These are phyloP conservation scores for Benincasa hispida DNA, from an alignment of 306 rosid species.

Conservation along the genomic window DNA sequence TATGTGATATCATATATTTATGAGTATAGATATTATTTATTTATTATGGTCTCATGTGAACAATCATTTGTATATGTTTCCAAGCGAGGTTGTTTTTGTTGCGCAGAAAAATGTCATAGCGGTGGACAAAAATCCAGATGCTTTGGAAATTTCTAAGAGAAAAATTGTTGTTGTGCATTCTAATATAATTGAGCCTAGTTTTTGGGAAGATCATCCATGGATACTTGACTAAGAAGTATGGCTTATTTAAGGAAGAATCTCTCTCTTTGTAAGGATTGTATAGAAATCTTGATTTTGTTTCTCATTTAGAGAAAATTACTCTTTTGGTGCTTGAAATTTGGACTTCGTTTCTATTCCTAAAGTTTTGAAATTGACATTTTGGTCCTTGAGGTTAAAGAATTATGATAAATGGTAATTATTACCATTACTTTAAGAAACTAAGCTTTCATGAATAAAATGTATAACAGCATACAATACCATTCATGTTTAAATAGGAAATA, in stretches of 20 bases:
- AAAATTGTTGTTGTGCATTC: slow-evolving; percentile 31
- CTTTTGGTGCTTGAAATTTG: background rate
- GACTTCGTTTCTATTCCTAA: background rate
- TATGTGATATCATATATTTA: background rate
- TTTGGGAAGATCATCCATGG: slow-evolving; percentile 47
- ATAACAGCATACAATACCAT: too few species aligned
- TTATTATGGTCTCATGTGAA: background rate
- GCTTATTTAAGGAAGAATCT: background rate
- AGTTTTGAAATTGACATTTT: background rate
- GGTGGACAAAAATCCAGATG: background rate
- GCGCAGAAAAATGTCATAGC: background rate
- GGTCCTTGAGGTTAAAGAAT: background rate
- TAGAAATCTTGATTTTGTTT: background rate
- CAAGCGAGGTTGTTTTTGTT: background rate
- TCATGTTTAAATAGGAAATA: too few species aligned
- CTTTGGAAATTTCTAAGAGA: slow-evolving; percentile 13
- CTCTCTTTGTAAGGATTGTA: background rate
- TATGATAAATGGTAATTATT: background rate
- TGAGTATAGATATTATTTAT: background rate
- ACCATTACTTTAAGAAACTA: too few species aligned
- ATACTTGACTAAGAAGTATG: slow-evolving; percentile 23
- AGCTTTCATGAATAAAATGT: too few species aligned
- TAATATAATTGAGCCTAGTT: slow-evolving; percentile 45
- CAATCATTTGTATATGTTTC: background rate
- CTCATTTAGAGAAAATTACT: background rate